These are phyloP conservation scores for Chrysanthemum lavandulifolium DNA, from an alignment of 129 eudicot genomes.

Conservation along the genomic window DNA sequence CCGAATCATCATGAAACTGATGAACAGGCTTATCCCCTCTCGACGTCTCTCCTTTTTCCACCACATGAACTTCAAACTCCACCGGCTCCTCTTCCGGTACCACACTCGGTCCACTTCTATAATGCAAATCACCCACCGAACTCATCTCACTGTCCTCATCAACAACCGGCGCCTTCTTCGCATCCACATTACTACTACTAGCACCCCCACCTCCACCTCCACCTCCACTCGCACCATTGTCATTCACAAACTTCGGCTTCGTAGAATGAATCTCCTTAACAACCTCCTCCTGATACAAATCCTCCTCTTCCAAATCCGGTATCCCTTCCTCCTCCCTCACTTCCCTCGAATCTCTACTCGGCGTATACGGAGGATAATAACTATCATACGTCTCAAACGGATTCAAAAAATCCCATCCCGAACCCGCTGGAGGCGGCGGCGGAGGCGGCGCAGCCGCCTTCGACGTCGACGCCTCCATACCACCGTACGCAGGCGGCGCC, in stretches of 20 bases:
- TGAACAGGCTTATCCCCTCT: conserved; percentile 38
- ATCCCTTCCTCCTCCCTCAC: conserved; percentile 97
- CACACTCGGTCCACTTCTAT: conserved; percentile 39
- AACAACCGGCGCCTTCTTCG: conserved; percentile 41
- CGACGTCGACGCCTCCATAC: conserved; percentile 40
- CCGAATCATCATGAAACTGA: conserved; percentile 61
- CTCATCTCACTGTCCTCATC: conserved; percentile 47
- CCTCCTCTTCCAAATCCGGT: conserved; percentile 98
- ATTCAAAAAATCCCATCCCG: conserved; percentile 80
- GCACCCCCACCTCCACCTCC: conserved; percentile 22
- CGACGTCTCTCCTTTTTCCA: conserved; percentile 53
- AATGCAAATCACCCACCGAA: conserved; percentile 36
- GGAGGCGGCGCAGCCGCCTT: conserved; percentile 50
- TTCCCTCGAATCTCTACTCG: conserved; percentile 82
- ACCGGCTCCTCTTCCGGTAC: conserved; percentile 53
- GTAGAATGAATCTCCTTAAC: conserved; percentile 74
- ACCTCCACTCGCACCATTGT: conserved; percentile 23
- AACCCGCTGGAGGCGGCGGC: conserved; percentile 72
- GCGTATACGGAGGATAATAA: conserved; percentile 68
- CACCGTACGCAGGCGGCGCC: conserved; percentile 14
- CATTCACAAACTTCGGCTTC: conserved; percentile 54
- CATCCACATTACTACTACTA: conserved; percentile 40
- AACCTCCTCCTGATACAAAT: conserved; percentile 51
- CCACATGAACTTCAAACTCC: conserved; percentile 93
- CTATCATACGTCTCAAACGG: conserved; percentile 68